Evolutionary conservation across 2,329 filamentous ascomycete species (phyloP).

Genomic region (Penicillium aurantiogriseum): DNA sequence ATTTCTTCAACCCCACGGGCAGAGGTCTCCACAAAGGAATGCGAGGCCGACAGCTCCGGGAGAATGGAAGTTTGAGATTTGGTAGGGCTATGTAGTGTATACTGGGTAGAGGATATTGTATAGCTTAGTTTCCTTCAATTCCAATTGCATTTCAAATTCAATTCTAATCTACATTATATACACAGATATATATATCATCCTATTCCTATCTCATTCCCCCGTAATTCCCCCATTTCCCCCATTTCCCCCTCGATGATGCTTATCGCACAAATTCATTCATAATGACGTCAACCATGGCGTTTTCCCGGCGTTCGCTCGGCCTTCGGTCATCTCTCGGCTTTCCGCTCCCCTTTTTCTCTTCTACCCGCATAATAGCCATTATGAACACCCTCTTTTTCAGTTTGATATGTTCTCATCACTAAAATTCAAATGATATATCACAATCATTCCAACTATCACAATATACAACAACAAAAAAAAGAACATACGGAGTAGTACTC

Average conservation of each 20-base stretch:
- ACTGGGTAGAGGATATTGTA: neutral
- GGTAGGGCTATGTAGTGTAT: neutral
- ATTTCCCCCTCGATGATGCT: neutral
- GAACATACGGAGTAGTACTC: neutral
- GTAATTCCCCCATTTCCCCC: neutral
- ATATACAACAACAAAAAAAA: neutral
- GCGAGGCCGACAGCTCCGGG: conserved; percentile 5
- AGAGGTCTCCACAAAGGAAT: conserved; percentile 8
- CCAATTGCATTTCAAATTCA: neutral
- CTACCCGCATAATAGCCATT: too few relatives aligned
- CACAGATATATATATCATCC: neutral
- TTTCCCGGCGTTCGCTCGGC: neutral
- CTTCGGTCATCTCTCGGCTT: neutral
- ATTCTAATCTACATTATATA: neutral
- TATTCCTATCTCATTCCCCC: neutral
- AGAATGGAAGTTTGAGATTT: conserved; percentile 2
- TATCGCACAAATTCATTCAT: neutral
- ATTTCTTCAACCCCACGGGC: conserved; percentile 17
- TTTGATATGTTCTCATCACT: neutral
- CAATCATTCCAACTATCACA: neutral
- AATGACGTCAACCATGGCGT: neutral
- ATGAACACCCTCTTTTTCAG: too few relatives aligned
- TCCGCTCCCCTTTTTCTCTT: too few relatives aligned
- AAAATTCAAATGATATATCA: neutral
- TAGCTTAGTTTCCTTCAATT: neutral